phyloP scores from a whole-genome alignment of 2,329 filamentous ascomycete species.

The Neonectria faginata region DNA sequence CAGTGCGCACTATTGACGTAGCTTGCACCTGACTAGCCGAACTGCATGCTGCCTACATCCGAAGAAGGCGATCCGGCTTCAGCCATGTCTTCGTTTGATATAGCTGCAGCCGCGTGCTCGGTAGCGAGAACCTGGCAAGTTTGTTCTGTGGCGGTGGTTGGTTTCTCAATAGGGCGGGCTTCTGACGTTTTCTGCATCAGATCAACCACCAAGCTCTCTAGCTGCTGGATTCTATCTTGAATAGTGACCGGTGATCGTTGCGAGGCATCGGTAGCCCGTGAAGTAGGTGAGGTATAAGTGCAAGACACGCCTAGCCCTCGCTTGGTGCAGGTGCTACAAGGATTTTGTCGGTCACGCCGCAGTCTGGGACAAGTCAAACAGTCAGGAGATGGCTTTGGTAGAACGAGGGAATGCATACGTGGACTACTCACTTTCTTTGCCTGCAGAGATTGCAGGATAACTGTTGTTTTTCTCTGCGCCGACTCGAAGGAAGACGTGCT shows the following conservation, averaged over 20 bases:
- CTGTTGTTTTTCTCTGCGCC: slow-evolving; percentile 12
- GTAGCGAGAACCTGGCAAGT: background rate
- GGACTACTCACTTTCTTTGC: slow-evolving; percentile 9
- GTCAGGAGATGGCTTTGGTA: background rate
- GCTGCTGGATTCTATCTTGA: slow-evolving; percentile 15
- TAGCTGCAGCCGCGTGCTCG: background rate
- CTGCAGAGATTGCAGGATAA: slow-evolving; percentile 20
- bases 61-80: slow-evolving; percentile 20
- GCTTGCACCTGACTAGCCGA: slow-evolving; percentile 37
- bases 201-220: slow-evolving; percentile 47
- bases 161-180: background rate
- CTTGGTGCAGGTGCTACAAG: slow-evolving; percentile 15
- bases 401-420: background rate
- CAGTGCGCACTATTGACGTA: slow-evolving; percentile 56
- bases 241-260: background rate
- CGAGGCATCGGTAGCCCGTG: background rate
- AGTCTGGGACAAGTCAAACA: background rate
- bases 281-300: background rate
- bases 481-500: background rate
- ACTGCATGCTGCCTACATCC: slow-evolving; percentile 49
- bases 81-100: background rate
- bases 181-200: slow-evolving; percentile 39
- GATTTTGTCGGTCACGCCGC: slow-evolving; percentile 19
- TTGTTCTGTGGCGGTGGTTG: background rate
- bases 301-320: slow-evolving; percentile 2